A percentile compares a stretch with the other conserved stretches of the same genome.
phyloP scores from a whole-genome alignment of 495 filamentous ascomycete genomes.

The Penicillium canescens region DNA sequence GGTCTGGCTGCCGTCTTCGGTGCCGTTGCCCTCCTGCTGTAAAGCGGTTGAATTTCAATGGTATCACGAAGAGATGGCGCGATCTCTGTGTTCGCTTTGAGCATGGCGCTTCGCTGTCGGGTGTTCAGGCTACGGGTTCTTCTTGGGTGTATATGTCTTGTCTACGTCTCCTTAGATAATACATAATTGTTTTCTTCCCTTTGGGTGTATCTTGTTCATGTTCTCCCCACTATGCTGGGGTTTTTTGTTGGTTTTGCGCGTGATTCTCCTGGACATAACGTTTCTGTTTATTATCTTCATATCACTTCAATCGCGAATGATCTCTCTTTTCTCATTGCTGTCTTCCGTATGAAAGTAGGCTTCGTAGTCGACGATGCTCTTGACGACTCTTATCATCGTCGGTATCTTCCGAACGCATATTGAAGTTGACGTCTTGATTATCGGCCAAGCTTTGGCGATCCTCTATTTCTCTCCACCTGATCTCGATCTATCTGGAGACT shows the following conservation, averaged over 20 bases:
- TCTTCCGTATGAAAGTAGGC: too few relatives aligned
- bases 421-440: too few relatives aligned
- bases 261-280: constrained; percentile 24
- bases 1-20: constrained; percentile 75
- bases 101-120: background rate
- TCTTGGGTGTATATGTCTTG: constrained; percentile 26
- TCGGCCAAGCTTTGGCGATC: too few relatives aligned
- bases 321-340: background rate
- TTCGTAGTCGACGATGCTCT: too few relatives aligned
- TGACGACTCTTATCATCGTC: too few relatives aligned
- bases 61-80: constrained; percentile 9
- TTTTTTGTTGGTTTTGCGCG: constrained; percentile 3
- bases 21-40: constrained; percentile 72
- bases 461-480: too few relatives aligned
- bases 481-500: too few relatives aligned
- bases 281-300: constrained; percentile 9
- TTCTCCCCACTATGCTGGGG: background rate
- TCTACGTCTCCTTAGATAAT: constrained; percentile 28
- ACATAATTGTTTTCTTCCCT: constrained; percentile 20
- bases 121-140: constrained; percentile 11
- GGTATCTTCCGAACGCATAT: too few relatives aligned
- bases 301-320: constrained; percentile 5
- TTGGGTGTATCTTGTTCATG: constrained; percentile 12
- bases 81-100: background rate
- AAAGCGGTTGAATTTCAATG: constrained; percentile 40